Base-by-base conservation (phyloP, 2,329 filamentous ascomycete genomes). In the Trichoderma atroviride region DNA sequence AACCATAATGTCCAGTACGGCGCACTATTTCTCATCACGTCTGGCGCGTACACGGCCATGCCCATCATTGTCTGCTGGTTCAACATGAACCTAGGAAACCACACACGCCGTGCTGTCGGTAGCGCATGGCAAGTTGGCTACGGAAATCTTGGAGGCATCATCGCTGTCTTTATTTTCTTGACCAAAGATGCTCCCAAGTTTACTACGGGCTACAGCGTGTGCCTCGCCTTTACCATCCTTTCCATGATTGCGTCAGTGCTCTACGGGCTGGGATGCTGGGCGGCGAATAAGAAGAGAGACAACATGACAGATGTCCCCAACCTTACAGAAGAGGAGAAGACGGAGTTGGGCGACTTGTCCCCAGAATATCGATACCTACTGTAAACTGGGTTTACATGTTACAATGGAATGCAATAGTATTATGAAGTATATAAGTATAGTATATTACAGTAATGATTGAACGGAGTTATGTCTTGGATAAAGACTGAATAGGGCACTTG, bases 31-130 rank as follows among this genome's bases (percentile, higher is more conserved):
- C 83, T 97, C 37, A 88, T 96, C 61, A 91, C 92, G 2, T 89
- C 89, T 81, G 93, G 93, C 61, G 86, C 88, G 0, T 97, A 96
- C 80, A 89, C 89, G 0, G 92, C 94, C n/a, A 94, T 97, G 91
- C 94, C 95, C 0, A 89, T 97, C 35, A 88, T 94, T 55, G 87
- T 94, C 9, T 94, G 91, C 78, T 94, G 92, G 91, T 94, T 91
- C 79, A 91, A 90, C 74, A 93, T 93, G 88, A 94, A 94, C 74
- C 82, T 93, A 1, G 88, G 88, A 2, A 91, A 91, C 0, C 92
- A 94, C 76, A 89, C 89, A 69, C 86, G 91, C 3, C 85, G 91
- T 55, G 85, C 89, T 10, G 87, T 94, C 19, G 91, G 91, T 14
- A 88, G 88, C 10, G 92, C 90, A 0, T 94, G 90, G 90, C 91